Evolutionary conservation across 2,329 filamentous ascomycete species (phyloP), one percentile per base, ranked within the genome.

Genomic region (Alternaria infectoria): DNA sequence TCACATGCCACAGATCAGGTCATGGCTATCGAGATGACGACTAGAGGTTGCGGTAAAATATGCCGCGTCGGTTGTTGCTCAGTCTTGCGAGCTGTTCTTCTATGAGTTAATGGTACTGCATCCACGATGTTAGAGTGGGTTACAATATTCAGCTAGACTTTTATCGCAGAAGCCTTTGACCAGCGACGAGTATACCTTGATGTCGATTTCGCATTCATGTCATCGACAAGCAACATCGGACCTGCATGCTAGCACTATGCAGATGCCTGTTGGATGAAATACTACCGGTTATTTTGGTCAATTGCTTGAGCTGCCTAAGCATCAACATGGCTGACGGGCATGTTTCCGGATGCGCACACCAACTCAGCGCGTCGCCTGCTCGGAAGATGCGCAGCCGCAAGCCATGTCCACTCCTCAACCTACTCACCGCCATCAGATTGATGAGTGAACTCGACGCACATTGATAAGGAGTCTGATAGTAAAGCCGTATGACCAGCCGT

Each of bases 241-340:
- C 19, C 28, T 45, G 55, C 23, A 40, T 19, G 43, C 23, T 52
- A 45, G 26, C 44, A 50, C 19, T 44, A 46, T 36, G 28, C 28
- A 49, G 12, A 15, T 25, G 10, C 21, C 12, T 25, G 40, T 62
- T 50, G 30, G 17, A n/a, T 30, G 17, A 17, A 44, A 15, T 49
- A 49, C 32, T 46, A 51, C 40, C 60, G 56, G 49, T 63, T 66
- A 62, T 63, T 62, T 43, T 57, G 43, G 46, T 57, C 36, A n/a
- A 54, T 45, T 57, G 62, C 54, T 64, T 43, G 43, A 59, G 32
- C 30, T 66, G 62, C 57, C 61, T 60, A 45, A 57, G 57, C 59
- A 65, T 30, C 25, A 12, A 51, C 45, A 45, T 46, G 21, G 36
- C 43, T 40, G 28, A 50, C 51, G 17, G 45, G 45, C 45, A 32